Base-by-base conservation (phyloP, 2,329 filamentous ascomycete species). In the Penicillium sp. region DNA sequence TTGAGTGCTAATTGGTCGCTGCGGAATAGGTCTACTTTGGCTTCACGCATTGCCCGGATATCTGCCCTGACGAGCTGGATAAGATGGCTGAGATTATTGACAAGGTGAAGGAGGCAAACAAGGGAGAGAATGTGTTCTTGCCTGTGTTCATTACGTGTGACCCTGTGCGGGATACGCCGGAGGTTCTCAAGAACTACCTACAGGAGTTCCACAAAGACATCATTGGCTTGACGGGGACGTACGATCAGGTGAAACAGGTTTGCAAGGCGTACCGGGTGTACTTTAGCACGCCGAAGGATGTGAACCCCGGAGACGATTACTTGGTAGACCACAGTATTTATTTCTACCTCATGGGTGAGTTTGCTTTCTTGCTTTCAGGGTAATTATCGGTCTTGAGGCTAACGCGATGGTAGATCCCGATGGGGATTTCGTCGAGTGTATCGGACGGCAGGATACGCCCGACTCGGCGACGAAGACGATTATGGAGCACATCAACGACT, bases 41-140 rank as follows among this genome's bases (percentile, higher is more conserved):
- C 72, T 99, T 99, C 85, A 94, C 92, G 8, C 93, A 97, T 79
- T 99, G 95, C 77, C 95, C 95, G 26, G 95, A 99, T 76, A 99
- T 99, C 76, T 99, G 95, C 82, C 95, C 95, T 38, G 95, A 99
- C 74, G 95, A 99, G 81, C 90, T 99, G 71, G 95, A 99, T 82
- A 99, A 99, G 83, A 97, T 99, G 93, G 91, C 94, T n/a, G 85
- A 85, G 62, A 97, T 98, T 87, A 90, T 96, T 73, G 93, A 99
- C 74, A 82, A 82, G 62, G 85, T 89, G 57, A 75, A 76, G 63
- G 76, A 73, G 44, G 72, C 69, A 48, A 77, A 76, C 21, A 72
- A 73, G 51, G 75, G 73, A 35, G 71, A 76, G 56, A 73, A 76
- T 60, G 64, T 83, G 54, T 80, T 97, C 67, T 82, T 89, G 31